phyloP scores from a whole-genome alignment of 345 rosid genomes.

The Corymbia maculata region DNA sequence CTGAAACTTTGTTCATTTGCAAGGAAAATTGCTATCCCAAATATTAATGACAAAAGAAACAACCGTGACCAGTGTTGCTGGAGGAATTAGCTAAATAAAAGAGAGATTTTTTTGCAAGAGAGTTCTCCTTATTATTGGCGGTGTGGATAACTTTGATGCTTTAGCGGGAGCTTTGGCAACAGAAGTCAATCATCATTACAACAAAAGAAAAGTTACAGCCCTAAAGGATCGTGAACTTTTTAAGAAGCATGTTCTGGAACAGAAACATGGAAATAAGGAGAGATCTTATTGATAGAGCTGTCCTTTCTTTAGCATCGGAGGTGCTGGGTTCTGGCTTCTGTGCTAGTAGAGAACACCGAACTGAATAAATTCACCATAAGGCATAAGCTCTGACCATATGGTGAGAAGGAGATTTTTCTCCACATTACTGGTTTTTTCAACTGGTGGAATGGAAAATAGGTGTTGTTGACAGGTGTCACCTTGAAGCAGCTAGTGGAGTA shows the following conservation, averaged over 20 bases:
- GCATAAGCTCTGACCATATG: neutral
- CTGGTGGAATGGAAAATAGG: neutral
- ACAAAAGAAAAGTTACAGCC: neutral
- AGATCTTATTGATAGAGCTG: neutral
- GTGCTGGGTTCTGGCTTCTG: neutral
- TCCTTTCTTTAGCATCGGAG: neutral
- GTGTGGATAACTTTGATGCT: neutral
- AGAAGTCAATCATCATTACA: neutral
- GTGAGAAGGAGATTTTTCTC: neutral
- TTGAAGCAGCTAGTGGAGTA: neutral
- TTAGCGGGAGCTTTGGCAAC: neutral
- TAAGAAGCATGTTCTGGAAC: neutral
- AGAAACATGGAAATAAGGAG: neutral
- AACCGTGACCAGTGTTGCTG: neutral
- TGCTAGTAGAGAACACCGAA: neutral
- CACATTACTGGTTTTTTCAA: neutral
- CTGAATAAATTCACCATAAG: neutral
- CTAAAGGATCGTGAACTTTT: neutral
- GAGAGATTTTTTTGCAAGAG: neutral
- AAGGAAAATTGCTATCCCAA: neutral
- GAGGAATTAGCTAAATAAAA: neutral
- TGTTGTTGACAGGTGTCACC: neutral
- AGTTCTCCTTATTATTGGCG: neutral
- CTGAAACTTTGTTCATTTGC: neutral
- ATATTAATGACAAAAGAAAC: neutral